phyloP scores from a whole-genome alignment of 164 flowering plant species.

The Buxus sempervirens region DNA sequence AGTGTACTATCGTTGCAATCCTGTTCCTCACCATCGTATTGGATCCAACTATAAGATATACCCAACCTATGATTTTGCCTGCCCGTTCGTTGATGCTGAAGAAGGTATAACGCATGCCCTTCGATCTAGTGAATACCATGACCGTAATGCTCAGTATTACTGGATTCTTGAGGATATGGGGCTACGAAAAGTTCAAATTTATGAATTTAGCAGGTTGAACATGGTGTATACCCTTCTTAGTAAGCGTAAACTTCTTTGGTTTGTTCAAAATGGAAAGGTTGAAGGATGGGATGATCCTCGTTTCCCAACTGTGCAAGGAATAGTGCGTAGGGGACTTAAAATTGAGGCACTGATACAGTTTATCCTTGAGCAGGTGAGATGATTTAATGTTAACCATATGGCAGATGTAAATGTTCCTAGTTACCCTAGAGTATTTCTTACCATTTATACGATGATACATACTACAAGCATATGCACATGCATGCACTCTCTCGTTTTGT shows the following conservation, averaged over 20 bases:
- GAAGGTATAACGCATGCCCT: conserved; percentile 95
- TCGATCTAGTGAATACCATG: conserved; percentile 94
- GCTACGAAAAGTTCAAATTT: conserved; percentile 61
- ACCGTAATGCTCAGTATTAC: conserved; percentile 86
- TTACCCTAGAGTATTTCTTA: neutral
- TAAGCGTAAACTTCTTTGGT: conserved; percentile 96
- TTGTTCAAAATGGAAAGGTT: conserved; percentile 86
- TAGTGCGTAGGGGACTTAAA: conserved; percentile 87
- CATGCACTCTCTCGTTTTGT: neutral
- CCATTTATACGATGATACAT: neutral
- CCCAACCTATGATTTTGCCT: conserved; percentile 95
- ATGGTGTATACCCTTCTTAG: conserved; percentile 95
- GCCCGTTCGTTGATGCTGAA: conserved; percentile 90
- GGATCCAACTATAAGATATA: conserved; percentile 84
- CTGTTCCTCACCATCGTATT: conserved; percentile 82
- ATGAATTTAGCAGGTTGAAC: conserved; percentile 89
- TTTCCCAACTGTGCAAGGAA: conserved; percentile 94
- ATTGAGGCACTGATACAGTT: conserved; percentile 87
- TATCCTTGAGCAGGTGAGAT: conserved; percentile 81
- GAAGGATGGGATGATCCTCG: conserved; percentile 99
- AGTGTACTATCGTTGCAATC: conserved; percentile 89
- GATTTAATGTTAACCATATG: neutral
- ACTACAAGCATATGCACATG: neutral
- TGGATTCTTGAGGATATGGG: conserved; percentile 86
- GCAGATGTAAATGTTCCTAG: neutral